phyloP scores from a whole-genome alignment of 192 early-diverging fungal genomes.

The Mortierella alpina region DNA sequence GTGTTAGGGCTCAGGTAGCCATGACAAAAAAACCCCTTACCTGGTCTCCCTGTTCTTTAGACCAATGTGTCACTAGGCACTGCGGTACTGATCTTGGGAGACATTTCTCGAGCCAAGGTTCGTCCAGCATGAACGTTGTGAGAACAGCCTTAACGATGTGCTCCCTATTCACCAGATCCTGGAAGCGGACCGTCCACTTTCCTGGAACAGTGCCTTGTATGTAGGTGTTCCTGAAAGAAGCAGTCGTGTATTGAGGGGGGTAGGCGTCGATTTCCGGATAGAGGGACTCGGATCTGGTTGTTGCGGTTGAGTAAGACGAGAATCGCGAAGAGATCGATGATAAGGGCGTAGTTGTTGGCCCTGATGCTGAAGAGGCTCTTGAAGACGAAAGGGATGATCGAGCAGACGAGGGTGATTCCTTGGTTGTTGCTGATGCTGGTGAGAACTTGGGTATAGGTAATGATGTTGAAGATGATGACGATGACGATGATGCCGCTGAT shows the following conservation, averaged over 20 bases:
- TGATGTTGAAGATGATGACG: background rate
- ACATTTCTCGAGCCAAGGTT: slow-evolving; percentile 61
- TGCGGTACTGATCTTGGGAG: slow-evolving; percentile 56
- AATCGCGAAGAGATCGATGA: background rate
- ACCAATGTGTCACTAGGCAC: slow-evolving; percentile 56
- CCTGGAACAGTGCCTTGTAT: slow-evolving; percentile 7
- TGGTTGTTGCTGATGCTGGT: background rate
- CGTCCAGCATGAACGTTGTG: slow-evolving; percentile 63
- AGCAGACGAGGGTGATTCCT: background rate
- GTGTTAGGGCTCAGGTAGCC: background rate
- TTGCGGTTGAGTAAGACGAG: background rate
- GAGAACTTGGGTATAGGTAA: background rate
- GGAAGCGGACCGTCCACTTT: slow-evolving; percentile 32
- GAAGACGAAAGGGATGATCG: background rate
- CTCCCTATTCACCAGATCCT: slow-evolving; percentile 54
- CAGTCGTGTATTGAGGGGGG: slow-evolving; percentile 6
- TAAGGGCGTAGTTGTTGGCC: background rate
- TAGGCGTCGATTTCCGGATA: background rate
- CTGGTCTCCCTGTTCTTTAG: slow-evolving; percentile 6
- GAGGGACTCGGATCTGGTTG: background rate
- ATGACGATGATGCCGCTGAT: background rate
- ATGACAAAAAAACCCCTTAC: background rate
- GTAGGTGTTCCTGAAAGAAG: slow-evolving; percentile 34
- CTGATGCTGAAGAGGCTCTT: background rate
- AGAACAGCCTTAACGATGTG: slow-evolving; percentile 62